A percentile compares a stretch with the other conserved stretches of the same genome.
phyloP scores from a whole-genome alignment of 805 yeast species.

The Metschnikowia lochheadii region DNA sequence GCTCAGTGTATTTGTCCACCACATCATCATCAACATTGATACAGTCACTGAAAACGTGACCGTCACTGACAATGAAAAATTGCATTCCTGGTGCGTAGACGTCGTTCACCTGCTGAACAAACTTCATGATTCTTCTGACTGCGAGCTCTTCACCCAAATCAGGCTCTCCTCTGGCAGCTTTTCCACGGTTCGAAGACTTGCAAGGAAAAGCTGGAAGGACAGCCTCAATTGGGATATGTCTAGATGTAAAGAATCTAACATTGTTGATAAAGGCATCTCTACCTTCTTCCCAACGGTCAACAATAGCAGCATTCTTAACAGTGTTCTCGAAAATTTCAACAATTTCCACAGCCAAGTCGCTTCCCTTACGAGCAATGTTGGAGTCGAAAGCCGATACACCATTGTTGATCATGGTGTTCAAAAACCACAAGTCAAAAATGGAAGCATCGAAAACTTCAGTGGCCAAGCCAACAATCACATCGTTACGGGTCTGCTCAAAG shows the following conservation, averaged over 20 bases:
- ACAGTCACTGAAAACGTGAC: conserved; percentile 64
- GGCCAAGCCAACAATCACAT: conserved; percentile 24
- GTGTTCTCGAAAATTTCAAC: conserved; percentile 43
- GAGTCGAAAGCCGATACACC: conserved; percentile 12
- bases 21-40: conserved; percentile 55
- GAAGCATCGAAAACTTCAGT: conserved; percentile 22
- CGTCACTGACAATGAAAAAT: conserved; percentile 57
- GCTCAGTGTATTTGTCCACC: conserved; percentile 46
- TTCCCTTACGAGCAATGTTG: background rate
- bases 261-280: conserved; percentile 38
- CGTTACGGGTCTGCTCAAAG: conserved; percentile 22
- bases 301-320: conserved; percentile 43
- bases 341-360: conserved; percentile 18
- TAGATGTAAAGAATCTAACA: conserved; percentile 46
- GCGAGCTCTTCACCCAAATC: conserved; percentile 49
- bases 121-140: conserved; percentile 26
- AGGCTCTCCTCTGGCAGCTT: conserved; percentile 47
- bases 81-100: conserved; percentile 55
- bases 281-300: conserved; percentile 48
- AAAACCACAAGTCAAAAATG: conserved; percentile 32
- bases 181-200: conserved; percentile 53
- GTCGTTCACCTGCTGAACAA: conserved; percentile 24
- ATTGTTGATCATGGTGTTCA: conserved; percentile 23
- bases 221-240: conserved; percentile 47
- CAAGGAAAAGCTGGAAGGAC: conserved; percentile 65